These are phyloP conservation scores for Zygosaccharomyces siamensis DNA, from an alignment of 805 yeast genomes.

Conservation along the genomic window DNA sequence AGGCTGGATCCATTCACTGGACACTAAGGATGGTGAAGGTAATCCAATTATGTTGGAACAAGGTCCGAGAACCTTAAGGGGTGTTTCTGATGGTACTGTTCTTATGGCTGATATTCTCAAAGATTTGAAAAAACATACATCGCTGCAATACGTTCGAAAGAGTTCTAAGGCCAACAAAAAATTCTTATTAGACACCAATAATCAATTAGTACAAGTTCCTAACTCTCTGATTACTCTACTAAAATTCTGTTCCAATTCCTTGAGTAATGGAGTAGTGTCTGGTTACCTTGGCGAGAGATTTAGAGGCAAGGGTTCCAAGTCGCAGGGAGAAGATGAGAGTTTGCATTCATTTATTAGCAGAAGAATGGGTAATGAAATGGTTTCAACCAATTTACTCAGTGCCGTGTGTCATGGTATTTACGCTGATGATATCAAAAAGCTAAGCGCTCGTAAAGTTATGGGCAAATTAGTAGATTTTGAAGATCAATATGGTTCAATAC, in stretches of 20 bases:
- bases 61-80: slow-evolving; percentile 89
- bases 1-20: slow-evolving; percentile 69
- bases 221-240: slow-evolving; percentile 36
- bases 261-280: slow-evolving; percentile 41
- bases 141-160: slow-evolving; percentile 55
- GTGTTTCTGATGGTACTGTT: slow-evolving; percentile 72
- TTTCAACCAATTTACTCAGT: slow-evolving; percentile 58
- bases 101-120: slow-evolving; percentile 57
- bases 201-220: slow-evolving; percentile 53
- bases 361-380: slow-evolving; percentile 53
- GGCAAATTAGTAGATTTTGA: slow-evolving; percentile 56
- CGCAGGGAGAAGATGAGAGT: slow-evolving; percentile 54
- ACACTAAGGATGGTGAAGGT: slow-evolving; percentile 31
- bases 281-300: slow-evolving; percentile 53
- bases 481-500: slow-evolving; percentile 51
- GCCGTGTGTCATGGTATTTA: slow-evolving; percentile 87
- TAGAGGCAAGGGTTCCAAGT: slow-evolving; percentile 26
- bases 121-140: slow-evolving; percentile 42
- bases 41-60: slow-evolving; percentile 51
- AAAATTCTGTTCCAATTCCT: slow-evolving; percentile 39
- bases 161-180: slow-evolving; percentile 64
- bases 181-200: slow-evolving; percentile 49
- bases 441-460: slow-evolving; percentile 63
- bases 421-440: slow-evolving; percentile 69
- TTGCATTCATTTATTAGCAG: slow-evolving; percentile 62